Conservation (phyloP, 2,329 filamentous ascomycete species). For the Microcyclosporella mali region DNA sequence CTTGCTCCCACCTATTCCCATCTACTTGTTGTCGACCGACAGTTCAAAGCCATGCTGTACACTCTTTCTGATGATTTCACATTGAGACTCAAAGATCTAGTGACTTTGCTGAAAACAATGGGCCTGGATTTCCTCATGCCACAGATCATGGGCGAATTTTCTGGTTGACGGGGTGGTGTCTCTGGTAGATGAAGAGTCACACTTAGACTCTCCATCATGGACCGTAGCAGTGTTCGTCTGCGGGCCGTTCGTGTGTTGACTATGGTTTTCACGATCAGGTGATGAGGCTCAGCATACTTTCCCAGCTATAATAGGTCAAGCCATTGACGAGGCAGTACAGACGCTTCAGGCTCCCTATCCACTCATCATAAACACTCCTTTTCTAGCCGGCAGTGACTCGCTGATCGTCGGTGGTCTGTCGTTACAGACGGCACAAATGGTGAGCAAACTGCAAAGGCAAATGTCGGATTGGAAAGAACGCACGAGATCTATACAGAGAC, state of each 20-base stretch:
- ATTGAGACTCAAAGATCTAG: too few species aligned
- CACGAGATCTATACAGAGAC: too few species aligned
- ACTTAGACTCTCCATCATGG: slow-evolving; percentile 24
- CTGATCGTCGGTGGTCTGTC: slow-evolving; percentile 16
- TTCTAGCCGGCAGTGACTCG: slow-evolving; percentile 13
- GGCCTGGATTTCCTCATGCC: slow-evolving; percentile 10
- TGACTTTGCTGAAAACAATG: slow-evolving; percentile 22
- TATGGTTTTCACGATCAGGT: slow-evolving; percentile 14
- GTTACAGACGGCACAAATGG: not conserved
- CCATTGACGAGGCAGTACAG: slow-evolving; percentile 12
- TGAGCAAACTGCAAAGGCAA: too few species aligned
- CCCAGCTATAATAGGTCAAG: slow-evolving; percentile 15
- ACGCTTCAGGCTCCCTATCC: slow-evolving; percentile 16
- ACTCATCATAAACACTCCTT: not conserved
- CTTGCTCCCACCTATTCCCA: too few species aligned
- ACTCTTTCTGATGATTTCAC: too few species aligned
- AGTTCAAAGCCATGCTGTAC: too few species aligned
- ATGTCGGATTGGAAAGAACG: too few species aligned
- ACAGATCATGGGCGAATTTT: slow-evolving; percentile 12
- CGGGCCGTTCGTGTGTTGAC: slow-evolving; percentile 34
- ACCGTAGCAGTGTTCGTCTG: slow-evolving; percentile 32
- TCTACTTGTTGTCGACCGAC: too few species aligned
- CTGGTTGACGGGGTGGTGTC: slow-evolving; percentile 14
- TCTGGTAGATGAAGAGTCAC: slow-evolving; percentile 25
- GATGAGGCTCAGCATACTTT: slow-evolving; percentile 10